These are phyloP conservation scores for Sonneratia caseolaris DNA, from an alignment of 345 rosid genomes.

Conservation along the genomic window DNA sequence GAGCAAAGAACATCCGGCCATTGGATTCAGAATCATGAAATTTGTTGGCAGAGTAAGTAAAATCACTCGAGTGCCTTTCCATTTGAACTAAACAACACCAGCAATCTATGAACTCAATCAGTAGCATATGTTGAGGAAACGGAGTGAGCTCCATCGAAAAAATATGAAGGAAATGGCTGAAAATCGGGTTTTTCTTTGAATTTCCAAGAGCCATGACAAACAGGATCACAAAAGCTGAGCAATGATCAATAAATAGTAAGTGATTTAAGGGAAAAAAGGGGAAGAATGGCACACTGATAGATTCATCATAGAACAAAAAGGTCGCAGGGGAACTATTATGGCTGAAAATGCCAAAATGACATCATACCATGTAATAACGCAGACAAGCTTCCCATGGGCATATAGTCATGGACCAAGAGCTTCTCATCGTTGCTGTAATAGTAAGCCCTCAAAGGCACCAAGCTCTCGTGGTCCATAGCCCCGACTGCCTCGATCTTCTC, in stretches of 20 bases:
- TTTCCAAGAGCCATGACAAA: no score
- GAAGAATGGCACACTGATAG: no score
- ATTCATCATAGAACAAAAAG: no score
- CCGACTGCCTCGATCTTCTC: slow-evolving; percentile 91
- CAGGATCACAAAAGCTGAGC: no score
- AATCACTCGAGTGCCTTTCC: neutral
- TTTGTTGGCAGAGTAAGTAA: neutral
- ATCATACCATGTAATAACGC: slow-evolving; percentile 81
- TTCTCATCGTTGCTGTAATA: slow-evolving; percentile 92
- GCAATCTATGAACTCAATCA: neutral
- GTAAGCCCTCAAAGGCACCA: slow-evolving; percentile 86
- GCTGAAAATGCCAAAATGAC: neutral
- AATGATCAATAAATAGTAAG: no score
- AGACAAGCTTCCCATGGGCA: slow-evolving; percentile 98
- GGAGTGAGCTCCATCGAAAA: no score
- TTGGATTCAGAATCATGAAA: neutral
- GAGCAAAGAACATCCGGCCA: neutral
- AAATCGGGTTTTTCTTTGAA: no score
- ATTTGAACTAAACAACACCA: neutral
- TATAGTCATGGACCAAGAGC: slow-evolving; percentile 90
- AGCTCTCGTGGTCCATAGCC: slow-evolving; percentile 75
- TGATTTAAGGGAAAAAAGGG: no score
- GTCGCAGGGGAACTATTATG: no score
- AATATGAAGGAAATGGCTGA: no score
- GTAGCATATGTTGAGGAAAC: neutral